Percentiles rank a stretch among this genome's conserved stretches.
Conservation (phyloP, 225 moss, liverwort and hornwort species). For the Polytrichum formosum region DNA sequence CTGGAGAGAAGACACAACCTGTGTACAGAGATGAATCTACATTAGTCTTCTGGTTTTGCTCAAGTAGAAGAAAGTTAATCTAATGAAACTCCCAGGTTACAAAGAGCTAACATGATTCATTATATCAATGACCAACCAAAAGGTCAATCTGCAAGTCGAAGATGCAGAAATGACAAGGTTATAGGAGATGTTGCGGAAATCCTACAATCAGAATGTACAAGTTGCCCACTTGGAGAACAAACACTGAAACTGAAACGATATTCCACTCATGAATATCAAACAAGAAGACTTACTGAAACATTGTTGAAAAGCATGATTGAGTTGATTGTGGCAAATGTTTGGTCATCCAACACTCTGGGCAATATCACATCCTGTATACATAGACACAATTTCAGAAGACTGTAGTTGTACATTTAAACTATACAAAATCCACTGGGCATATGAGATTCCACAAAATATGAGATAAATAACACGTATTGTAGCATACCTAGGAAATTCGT, state of each 20-base stretch:
- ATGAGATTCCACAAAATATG: too few species aligned
- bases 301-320: slow-evolving; percentile 99
- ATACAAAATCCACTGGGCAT: too few species aligned
- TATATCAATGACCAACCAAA: not conserved
- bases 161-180: not conserved
- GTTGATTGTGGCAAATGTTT: slow-evolving; percentile 94
- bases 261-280: too few species aligned
- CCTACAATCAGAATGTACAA: too few species aligned
- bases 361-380: slow-evolving; percentile 88
- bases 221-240: too few species aligned
- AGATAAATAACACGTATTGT: too few species aligned
- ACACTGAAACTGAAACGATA: too few species aligned
- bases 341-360: slow-evolving; percentile 94
- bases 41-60: not conserved
- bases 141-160: not conserved
- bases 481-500: too few species aligned
- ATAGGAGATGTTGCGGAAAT: too few species aligned
- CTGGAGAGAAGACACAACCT: slow-evolving; percentile 95
- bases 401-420: slow-evolving; percentile 7
- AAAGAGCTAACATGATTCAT: too few species aligned
- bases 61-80: not conserved
- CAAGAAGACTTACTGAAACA: slow-evolving; percentile 62
- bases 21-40: slow-evolving; percentile 4
- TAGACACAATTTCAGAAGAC: slow-evolving; percentile 3
- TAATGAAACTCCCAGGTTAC: too few species aligned